A percentile compares a stretch with the other conserved stretches of the same genome.
phyloP scores from a whole-genome alignment of 345 rosid species.

The Salix udensis region DNA sequence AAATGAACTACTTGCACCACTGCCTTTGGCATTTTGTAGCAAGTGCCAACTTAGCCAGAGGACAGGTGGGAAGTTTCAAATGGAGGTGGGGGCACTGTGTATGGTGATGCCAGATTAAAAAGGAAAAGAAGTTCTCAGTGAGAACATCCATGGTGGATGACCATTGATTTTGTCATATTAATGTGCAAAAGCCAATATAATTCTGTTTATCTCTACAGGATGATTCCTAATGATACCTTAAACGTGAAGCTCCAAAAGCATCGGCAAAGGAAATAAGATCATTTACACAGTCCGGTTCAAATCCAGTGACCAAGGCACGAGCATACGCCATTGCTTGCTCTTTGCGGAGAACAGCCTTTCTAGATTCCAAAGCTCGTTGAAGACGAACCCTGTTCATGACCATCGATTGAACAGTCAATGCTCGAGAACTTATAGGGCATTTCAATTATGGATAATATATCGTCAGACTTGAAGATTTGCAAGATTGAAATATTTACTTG shows the following conservation, averaged over 20 bases:
- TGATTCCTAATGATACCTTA: conserved; percentile 45
- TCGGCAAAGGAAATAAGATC: conserved; percentile 79
- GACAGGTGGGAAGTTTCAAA: not conserved
- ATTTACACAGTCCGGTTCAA: conserved; percentile 59
- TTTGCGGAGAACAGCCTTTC: conserved; percentile 74
- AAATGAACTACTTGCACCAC: not conserved
- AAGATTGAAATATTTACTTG: conserved; percentile 45
- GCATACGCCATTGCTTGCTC: conserved; percentile 99
- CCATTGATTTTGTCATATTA: not conserved
- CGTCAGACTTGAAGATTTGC: not conserved
- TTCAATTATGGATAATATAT: conserved; percentile 1
- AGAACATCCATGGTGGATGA: not conserved
- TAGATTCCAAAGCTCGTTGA: conserved; percentile 74
- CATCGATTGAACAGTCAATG: conserved; percentile 23
- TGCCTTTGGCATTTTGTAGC: not conserved
- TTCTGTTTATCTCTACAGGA: no score
- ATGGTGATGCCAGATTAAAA: not conserved
- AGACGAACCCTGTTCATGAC: conserved; percentile 66
- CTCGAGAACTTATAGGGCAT: conserved; percentile 6
- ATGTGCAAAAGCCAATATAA: no score
- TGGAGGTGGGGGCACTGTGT: not conserved
- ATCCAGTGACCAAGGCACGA: conserved; percentile 86
- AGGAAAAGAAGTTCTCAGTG: not conserved
- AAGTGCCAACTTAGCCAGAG: not conserved
- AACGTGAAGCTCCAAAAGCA: conserved; percentile 90